Base-by-base conservation (phyloP, 1,139 yeast species). In the Hanseniaspora gamundiae region DNA sequence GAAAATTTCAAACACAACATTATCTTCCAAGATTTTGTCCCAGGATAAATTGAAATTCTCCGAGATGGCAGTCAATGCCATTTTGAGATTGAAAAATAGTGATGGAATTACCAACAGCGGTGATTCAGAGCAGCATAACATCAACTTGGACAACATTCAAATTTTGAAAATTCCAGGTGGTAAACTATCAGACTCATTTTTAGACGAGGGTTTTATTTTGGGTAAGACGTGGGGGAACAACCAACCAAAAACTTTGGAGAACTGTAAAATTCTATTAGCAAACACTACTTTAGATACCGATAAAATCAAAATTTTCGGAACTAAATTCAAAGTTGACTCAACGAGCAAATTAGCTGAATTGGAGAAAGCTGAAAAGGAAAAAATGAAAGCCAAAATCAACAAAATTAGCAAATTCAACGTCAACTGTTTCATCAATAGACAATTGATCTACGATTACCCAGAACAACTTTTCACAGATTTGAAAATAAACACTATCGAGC, bases 231-330 rank as follows among this genome's bases (percentile, higher is more conserved):
- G 91, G 60, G 98, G 98, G 53, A 88, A 85, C 53, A 81, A 85
- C 55, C 98, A 93, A 68, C 94, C 96, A 42, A 88, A 85, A 64
- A 76, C 71, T 55, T 68, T 93, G 45, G 78, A 78, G 55, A 79
- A 91, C 57, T 95, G 94, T 30, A 81, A 76, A 55, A 86, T 91
- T 51, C 73, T 93, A 51, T 83, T 91, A 57, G 95, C 98, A 27
- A 91, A 91, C 65, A 91, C 98, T 10, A 80, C 97, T 21, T 79
- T 91, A 86, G 98, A 91, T 60, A 88, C 98, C 8, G 97, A 88
- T 61, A 91, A 91, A 64, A 97, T 91, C 48, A 91, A 91, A 66
- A 80, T 91, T 45, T 91, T 91, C 65, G 99, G 99, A 47, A 97
- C 99, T 46, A 88, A 93, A 64, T 88, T 91, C 68, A 85, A 87